Evolutionary conservation across 352 stramenopile species (phyloP).

Genomic region (Globisporangium spinosum): DNA sequence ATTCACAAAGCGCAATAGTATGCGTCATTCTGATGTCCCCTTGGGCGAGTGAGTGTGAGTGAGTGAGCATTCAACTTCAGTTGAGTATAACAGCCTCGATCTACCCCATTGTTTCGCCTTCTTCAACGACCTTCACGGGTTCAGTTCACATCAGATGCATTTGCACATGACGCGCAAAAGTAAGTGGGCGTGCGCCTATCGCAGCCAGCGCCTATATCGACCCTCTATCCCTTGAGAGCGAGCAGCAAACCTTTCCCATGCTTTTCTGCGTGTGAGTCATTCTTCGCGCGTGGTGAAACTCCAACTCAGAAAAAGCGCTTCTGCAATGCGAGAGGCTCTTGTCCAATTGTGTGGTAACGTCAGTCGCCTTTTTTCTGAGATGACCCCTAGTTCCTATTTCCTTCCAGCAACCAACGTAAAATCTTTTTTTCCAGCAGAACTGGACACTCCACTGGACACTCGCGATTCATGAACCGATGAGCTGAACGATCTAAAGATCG

Average conservation of each 20-base stretch:
- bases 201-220: not conserved
- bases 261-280: not conserved
- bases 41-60: not conserved
- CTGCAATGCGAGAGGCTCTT: not conserved
- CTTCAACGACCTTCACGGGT: not conserved
- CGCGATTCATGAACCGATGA: not conserved
- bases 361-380: not conserved
- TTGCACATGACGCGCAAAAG: not conserved
- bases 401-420: not conserved
- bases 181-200: not conserved
- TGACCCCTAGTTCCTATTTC: not conserved
- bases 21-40: not conserved
- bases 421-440: not conserved
- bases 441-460: not conserved
- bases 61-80: not conserved
- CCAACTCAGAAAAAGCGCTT: not conserved
- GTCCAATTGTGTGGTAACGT: not conserved
- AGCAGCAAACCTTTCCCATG: too few relatives aligned
- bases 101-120: not conserved
- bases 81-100: not conserved
- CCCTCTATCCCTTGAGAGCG: not conserved
- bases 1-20: not conserved
- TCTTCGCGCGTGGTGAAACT: not conserved
- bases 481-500: not conserved
- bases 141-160: not conserved